Evolutionary conservation across 1,139 yeast genomes (phyloP), one percentile per base, ranked within the genome.

Genomic region (Arxiozyma bovina): DNA sequence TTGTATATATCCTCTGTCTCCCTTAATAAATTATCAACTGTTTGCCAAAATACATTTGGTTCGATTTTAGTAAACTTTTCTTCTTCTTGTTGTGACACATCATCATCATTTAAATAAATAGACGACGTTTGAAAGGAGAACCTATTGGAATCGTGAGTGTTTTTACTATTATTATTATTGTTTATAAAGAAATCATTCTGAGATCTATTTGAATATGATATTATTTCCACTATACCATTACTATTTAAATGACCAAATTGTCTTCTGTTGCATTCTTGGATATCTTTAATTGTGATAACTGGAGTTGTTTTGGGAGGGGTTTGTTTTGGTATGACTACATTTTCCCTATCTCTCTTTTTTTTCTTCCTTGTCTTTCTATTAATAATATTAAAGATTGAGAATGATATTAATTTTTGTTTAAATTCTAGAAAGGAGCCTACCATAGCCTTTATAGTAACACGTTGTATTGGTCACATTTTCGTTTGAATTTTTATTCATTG

Each of bases 161-260:
- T 18, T 20, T 42, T 25, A 18, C 15, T 42, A 25, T 42, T 12
- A 8, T 42, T 25, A 18, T 7, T 42, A 25, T 42, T 12, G 3
- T 18, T 20, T 11, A 20, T 42, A 11, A 5, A 17, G 4, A 42
- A 42, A 12, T 17, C n/a, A 17, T 27, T 3, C 12, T 23, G 38
- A 3, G 34, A 23, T 23, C 27, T 27, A 5, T 22, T 42, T 18
- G 21, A 17, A 20, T 21, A 9, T 21, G 45, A 20, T 20, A 42
- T 42, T 11, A 42, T 42, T 17, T 21, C 23, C 23, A 15, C n/a
- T 27, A 7, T 27, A 11, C 30, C 30, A 27, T 27, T 27, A 23
- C 23, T 23, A 23, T 23, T 43, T 77, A 1, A 11, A 27, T 17
- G 18, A 22, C 18, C 23, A 34, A 46, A 46, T 20, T 8, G 7